phyloP scores from a whole-genome alignment of 768 basidiomycete species.

The Psilocybe cyanescens region DNA sequence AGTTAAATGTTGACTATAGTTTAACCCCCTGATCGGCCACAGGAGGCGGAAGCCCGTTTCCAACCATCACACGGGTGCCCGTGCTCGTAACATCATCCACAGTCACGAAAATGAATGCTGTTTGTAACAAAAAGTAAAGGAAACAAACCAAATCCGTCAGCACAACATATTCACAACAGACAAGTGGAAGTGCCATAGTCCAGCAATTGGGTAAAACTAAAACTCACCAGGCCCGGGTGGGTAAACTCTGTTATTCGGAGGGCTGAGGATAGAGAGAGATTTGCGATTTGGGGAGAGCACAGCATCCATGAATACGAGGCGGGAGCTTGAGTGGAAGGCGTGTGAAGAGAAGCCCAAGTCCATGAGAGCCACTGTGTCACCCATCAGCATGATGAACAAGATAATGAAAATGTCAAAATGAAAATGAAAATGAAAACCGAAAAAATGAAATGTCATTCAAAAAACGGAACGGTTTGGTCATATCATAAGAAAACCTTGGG shows the following conservation, averaged over 20 bases:
- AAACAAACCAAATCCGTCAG: constrained; percentile 1
- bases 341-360: constrained; percentile 48
- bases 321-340: constrained; percentile 42
- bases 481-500: no score
- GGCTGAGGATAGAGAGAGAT: constrained; percentile 35
- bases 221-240: constrained; percentile 42
- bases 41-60: constrained; percentile 41
- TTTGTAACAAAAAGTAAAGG: background rate
- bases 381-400: no score
- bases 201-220: background rate
- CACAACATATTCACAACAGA: background rate
- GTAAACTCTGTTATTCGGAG: constrained; percentile 39
- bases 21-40: constrained; percentile 35
- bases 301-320: constrained; percentile 40
- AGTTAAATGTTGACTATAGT: background rate
- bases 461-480: no score
- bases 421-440: background rate
- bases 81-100: constrained; percentile 38
- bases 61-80: constrained; percentile 42
- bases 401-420: background rate
- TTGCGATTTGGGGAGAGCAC: constrained; percentile 33
- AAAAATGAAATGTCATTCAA: no score
- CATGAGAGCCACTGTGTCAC: constrained; percentile 36
- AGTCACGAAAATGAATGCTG: constrained; percentile 34
- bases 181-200: background rate